Percentiles rank a stretch among this genome's conserved stretches.
Evolutionary conservation across 345 rosid species (phyloP).

Genomic region (Hibiscus tridactylites): DNA sequence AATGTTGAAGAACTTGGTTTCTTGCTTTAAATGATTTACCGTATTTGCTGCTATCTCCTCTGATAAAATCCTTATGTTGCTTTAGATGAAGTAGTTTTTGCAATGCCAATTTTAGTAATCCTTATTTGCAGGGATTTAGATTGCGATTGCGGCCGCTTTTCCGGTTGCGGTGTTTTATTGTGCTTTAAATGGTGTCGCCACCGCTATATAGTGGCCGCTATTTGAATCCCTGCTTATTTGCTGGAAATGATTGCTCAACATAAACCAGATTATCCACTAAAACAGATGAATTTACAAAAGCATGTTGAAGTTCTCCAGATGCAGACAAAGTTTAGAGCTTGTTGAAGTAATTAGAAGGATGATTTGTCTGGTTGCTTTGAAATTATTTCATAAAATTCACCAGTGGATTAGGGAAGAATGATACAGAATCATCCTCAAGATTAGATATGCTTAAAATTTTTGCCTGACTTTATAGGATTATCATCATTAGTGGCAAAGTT

Average conservation of each 20-base stretch:
- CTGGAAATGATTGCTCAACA: no score
- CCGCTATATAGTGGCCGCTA: no score
- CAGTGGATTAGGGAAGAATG: neutral
- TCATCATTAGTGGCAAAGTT: neutral
- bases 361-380: neutral
- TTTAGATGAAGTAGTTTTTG: neutral
- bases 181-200: no score
- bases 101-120: neutral
- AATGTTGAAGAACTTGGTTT: neutral
- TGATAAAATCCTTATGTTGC: neutral
- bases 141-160: no score
- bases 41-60: neutral
- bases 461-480: neutral
- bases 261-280: no score
- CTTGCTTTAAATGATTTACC: slow-evolving; percentile 2
- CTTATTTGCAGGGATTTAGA: no score
- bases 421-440: neutral
- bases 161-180: no score
- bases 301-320: no score
- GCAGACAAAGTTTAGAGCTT: no score
- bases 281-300: no score
- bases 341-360: neutral
- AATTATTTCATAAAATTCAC: neutral
- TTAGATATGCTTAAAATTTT: neutral
- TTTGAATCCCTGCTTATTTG: no score